Percentiles rank a stretch among this genome's conserved stretches.
phyloP scores from a whole-genome alignment of 1,139 yeast species.

The Hansenula sp. region DNA sequence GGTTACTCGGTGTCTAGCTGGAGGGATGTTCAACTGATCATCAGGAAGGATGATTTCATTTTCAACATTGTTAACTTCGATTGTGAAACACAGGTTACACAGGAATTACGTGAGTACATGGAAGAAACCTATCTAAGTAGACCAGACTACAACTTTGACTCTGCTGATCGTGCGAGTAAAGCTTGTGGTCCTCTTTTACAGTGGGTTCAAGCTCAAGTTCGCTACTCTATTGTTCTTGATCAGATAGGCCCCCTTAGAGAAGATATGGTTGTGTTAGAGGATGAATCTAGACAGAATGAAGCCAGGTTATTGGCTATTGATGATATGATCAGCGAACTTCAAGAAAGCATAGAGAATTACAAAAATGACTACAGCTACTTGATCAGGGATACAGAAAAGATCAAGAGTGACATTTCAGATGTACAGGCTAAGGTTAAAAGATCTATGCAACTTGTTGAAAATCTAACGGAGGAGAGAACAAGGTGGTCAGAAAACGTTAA shows the following conservation, averaged over 20 bases:
- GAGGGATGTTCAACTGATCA: constrained; percentile 81
- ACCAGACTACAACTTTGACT: constrained; percentile 63
- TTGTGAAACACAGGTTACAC: constrained; percentile 54
- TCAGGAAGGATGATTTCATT: constrained; percentile 85
- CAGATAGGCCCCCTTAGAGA: constrained; percentile 69
- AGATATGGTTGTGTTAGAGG: constrained; percentile 61
- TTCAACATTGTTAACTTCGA: constrained; percentile 75
- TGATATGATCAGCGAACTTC: constrained; percentile 76
- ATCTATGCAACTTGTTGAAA: constrained; percentile 59
- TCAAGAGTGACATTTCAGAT: constrained; percentile 62
- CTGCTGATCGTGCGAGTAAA: constrained; percentile 85
- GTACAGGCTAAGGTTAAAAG: constrained; percentile 62
- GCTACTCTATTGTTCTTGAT: constrained; percentile 64
- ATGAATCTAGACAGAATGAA: constrained; percentile 54
- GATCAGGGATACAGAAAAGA: constrained; percentile 73
- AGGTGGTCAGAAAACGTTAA: constrained; percentile 67
- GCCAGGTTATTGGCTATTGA: constrained; percentile 72
- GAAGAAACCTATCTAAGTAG: constrained; percentile 55
- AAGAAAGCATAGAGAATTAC: constrained; percentile 60
- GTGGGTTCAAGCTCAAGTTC: constrained; percentile 88
- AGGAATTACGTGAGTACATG: constrained; percentile 51
- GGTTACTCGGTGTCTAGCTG: constrained; percentile 70
- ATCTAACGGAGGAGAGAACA: constrained; percentile 61
- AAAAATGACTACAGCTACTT: constrained; percentile 66
- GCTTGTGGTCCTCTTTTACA: constrained; percentile 91